A percentile compares a stretch with the other conserved stretches of the same genome.
Conservation (phyloP, 495 filamentous ascomycete genomes). For the Hypoxylon cercidicola region DNA sequence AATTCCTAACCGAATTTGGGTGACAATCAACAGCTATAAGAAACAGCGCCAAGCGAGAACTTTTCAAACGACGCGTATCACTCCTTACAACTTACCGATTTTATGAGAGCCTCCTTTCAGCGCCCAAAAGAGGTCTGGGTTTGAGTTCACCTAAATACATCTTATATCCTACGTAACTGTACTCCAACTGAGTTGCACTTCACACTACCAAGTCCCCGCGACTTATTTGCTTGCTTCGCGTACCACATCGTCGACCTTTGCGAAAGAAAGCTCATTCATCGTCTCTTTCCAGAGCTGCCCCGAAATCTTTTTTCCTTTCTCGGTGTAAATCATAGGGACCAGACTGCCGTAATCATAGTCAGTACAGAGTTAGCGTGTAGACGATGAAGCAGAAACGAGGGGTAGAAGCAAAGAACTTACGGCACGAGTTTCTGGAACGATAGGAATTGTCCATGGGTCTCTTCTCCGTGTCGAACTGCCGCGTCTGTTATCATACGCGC, state of each 20-base stretch:
- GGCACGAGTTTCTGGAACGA: conserved; percentile 50
- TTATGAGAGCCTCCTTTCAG: no score
- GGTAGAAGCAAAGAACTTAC: conserved; percentile 44
- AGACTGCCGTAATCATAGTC: background rate
- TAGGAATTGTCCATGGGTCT: conserved; percentile 54
- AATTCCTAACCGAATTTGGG: no score
- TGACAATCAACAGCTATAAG: no score
- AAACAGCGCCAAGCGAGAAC: no score
- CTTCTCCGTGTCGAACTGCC: conserved; percentile 48
- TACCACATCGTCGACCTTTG: conserved; percentile 32
- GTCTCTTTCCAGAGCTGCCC: conserved; percentile 55
- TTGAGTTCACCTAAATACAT: no score
- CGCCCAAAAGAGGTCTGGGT: no score
- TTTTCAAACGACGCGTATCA: no score
- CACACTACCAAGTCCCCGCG: no score
- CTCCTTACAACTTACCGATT: no score
- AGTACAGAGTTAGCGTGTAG: background rate
- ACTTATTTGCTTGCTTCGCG: background rate
- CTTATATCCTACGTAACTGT: no score
- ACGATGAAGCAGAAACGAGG: background rate
- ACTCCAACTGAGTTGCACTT: background rate
- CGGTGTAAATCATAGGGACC: conserved; percentile 44
- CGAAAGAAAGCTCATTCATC: conserved; percentile 53
- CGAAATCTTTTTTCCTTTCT: conserved; percentile 47
- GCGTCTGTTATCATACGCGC: conserved; percentile 54